phyloP scores from a whole-genome alignment of 495 filamentous ascomycete genomes.

The Podospora appendiculata region DNA sequence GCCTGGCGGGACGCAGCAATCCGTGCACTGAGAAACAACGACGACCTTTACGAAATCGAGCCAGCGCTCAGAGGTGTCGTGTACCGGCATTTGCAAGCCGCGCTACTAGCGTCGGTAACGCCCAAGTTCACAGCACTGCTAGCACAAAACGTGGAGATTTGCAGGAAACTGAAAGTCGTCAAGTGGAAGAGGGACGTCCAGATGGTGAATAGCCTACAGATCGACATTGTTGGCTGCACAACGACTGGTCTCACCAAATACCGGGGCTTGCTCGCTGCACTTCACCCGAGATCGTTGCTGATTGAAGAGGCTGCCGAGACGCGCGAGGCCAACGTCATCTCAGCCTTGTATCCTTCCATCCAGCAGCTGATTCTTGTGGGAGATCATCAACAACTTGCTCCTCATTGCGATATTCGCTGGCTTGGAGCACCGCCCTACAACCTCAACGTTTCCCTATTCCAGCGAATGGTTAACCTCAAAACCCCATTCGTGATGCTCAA shows the following conservation, averaged over 20 bases:
- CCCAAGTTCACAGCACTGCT: slow-evolving; percentile 21
- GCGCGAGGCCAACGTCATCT: slow-evolving; percentile 46
- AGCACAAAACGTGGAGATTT: slow-evolving; percentile 14
- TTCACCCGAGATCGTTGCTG: slow-evolving; percentile 54
- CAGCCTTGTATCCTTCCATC: slow-evolving; percentile 44
- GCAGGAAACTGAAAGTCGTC: slow-evolving; percentile 24
- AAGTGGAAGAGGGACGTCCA: slow-evolving; percentile 23
- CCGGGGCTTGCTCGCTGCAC: slow-evolving; percentile 59
- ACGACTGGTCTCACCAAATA: slow-evolving; percentile 82
- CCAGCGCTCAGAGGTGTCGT: slow-evolving; percentile 26
- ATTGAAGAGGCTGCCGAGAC: slow-evolving; percentile 55
- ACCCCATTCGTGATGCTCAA: slow-evolving; percentile 55
- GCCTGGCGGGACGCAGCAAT: slow-evolving; percentile 8
- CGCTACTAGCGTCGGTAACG: slow-evolving; percentile 16
- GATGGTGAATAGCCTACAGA: slow-evolving; percentile 14
- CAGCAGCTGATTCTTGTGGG: slow-evolving; percentile 50
- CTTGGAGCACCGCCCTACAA: slow-evolving; percentile 65
- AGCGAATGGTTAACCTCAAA: slow-evolving; percentile 61
- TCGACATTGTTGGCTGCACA: slow-evolving; percentile 44
- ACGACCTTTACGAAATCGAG: slow-evolving; percentile 26
- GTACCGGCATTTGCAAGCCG: slow-evolving; percentile 32
- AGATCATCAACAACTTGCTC: slow-evolving; percentile 49
- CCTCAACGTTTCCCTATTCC: slow-evolving; percentile 42
- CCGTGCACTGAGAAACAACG: slow-evolving; percentile 1
- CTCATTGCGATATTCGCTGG: slow-evolving; percentile 45